A percentile compares a stretch with the other conserved stretches of the same genome.
phyloP scores from a whole-genome alignment of 306 rosid genomes.

The Vigna nakashimae region DNA sequence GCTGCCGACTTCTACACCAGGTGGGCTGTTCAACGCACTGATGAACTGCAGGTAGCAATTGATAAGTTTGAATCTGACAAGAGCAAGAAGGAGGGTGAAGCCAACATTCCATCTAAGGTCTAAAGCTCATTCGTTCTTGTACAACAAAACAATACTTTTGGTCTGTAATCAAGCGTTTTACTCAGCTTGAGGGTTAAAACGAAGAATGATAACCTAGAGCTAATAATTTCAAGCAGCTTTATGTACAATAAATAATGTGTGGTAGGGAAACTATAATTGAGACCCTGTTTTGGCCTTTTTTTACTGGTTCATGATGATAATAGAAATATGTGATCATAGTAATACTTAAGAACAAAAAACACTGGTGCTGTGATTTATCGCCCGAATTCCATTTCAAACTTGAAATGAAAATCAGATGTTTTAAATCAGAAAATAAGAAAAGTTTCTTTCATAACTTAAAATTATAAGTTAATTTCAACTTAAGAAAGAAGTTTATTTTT shows the following conservation, averaged over 20 bases:
- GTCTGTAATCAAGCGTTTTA: slow-evolving; percentile 19
- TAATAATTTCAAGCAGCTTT: slow-evolving; percentile 35
- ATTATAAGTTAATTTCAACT: too few species aligned
- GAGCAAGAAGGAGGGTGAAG: slow-evolving; percentile 50
- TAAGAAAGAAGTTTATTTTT: neutral
- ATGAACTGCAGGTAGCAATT: slow-evolving; percentile 86
- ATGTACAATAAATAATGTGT: slow-evolving; percentile 19
- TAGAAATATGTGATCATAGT: slow-evolving; percentile 6
- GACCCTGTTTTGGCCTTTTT: neutral
- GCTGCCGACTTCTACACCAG: slow-evolving; percentile 91
- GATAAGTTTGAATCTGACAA: slow-evolving; percentile 86
- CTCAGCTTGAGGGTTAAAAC: slow-evolving; percentile 12
- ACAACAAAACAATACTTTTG: too few species aligned
- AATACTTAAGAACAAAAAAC: slow-evolving; percentile 16
- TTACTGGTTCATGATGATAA: neutral
- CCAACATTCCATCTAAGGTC: slow-evolving; percentile 53
- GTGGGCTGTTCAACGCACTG: slow-evolving; percentile 94
- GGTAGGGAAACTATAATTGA: slow-evolving; percentile 9
- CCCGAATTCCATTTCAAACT: neutral
- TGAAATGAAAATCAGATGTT: neutral
- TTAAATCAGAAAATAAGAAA: too few species aligned
- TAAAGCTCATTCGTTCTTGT: slow-evolving; percentile 41
- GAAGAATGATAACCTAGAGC: slow-evolving; percentile 2
- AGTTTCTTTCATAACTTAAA: too few species aligned
- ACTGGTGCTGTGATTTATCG: neutral